Base-by-base conservation (phyloP, 164 flowering plant species). In the Tetracentron sinense region DNA sequence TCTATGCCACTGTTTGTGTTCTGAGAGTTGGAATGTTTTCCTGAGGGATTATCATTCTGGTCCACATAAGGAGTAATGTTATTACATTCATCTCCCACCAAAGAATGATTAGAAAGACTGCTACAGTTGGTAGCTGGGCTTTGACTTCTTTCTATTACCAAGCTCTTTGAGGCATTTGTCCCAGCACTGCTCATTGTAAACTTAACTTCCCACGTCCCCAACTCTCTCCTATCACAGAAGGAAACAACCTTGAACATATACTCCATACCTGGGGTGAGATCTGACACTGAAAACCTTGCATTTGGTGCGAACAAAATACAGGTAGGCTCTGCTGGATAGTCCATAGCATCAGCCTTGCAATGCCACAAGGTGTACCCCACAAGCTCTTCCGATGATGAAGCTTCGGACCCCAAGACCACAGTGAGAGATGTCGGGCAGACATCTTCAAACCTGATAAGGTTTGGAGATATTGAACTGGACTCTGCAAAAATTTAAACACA, bases 21-120 rank as follows among this genome's bases (percentile, higher is more conserved):
- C 58, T 44, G 54, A 14, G 54, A 61, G 15, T 72, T 56, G 42
- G 62, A 70, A 30, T 29, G 42, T 7, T 55, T 58, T 38, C 56
- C 68, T 56, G 64, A 60, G 21, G 71, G 74, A 58, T 74, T 76
- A 25, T 73, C 76, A 28, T 61, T 76, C 55, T 54, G 81, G 54
- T 76, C 77, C 52, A 29, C 58, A 62, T 68, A 78, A 49, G 72
- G 75, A 44, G 65, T 46, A 42, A 67, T 30, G 35, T 88, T 80
- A 53, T 82, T 85, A 27, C 87, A 81, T 76, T 91, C 98, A 75
- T 87, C 92, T 73, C 85, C 95, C n/a, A 87, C 93, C 4, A 97
- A 93, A 50, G 98, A 88, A 21, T 96, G 91, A 78, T 85, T 89
- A 33, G 97, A 89, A 35, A 87, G 84, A 71, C 74, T 84, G 71